phyloP scores from a whole-genome alignment of 768 basidiomycete species.

The Mycena venus region DNA sequence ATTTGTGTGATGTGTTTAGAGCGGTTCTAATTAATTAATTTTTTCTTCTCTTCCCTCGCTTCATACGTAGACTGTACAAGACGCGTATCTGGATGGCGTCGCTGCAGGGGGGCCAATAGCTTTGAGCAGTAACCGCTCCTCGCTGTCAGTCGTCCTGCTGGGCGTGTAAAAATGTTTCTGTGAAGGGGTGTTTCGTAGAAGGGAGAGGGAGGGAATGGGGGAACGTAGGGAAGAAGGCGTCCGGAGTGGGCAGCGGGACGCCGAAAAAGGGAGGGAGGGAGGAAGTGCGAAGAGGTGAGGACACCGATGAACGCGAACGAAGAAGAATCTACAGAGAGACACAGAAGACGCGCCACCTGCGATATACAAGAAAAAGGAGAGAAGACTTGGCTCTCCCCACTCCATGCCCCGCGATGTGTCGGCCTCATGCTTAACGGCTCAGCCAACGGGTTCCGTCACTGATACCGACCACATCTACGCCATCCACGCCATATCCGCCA shows the following conservation, averaged over 20 bases:
- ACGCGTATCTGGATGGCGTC: slow-evolving; percentile 97
- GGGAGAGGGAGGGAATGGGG: background rate
- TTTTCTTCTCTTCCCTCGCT: background rate
- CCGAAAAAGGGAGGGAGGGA: background rate
- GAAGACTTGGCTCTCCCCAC: background rate
- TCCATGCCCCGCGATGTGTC: background rate
- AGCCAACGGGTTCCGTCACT: no score
- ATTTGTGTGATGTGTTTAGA: no score
- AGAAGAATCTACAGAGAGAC: background rate
- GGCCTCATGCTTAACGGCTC: no score
- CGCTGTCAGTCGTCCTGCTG: no score
- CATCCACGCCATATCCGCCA: background rate
- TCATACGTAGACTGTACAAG: slow-evolving; percentile 81
- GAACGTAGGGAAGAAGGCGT: no score
- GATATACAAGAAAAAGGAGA: slow-evolving; percentile 2
- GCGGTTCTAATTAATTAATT: background rate
- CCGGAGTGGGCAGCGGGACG: no score
- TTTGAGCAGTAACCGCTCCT: slow-evolving; percentile 31
- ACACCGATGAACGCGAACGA: background rate
- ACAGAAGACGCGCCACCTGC: background rate
- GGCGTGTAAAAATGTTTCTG: no score
- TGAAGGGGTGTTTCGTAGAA: background rate
- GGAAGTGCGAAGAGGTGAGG: background rate
- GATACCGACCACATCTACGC: no score
- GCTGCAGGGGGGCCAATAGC: slow-evolving; percentile 61